Base-by-base conservation (phyloP, 2,329 filamentous ascomycete genomes). In the Cordyceps farinosa region DNA sequence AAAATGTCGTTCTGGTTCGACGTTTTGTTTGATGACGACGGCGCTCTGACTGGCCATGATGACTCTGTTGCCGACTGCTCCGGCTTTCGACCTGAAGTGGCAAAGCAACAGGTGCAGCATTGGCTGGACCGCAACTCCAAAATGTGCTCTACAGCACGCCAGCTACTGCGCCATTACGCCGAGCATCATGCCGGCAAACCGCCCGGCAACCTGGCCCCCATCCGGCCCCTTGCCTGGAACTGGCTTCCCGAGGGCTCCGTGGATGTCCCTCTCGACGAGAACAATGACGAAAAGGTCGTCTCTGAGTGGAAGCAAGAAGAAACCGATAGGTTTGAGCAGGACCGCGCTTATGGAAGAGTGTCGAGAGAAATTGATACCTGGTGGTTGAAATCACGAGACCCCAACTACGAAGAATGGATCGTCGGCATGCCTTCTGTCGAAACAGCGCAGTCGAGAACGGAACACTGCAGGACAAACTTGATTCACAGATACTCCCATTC, bases 1-100 rank as follows among this genome's bases (percentile, higher is more conserved):
- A 89, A 89, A 71, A 89, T 88, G 85, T 80, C 83, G 0, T 89
- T 89, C 65, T 89, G 87, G 86, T 84, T 84, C 62, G 84, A 86
- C 61, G 84, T 88, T 34, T 75, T 89, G 8, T 88, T 88, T 61
- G 86, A 89, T 61, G 84, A 85, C 36, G 80, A 82, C 36, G 77
- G 77, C 7, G 76, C 75, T 3, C 74, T 78, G 36, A 78, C 78
- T 9, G 78, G 79, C 52, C 78, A 81, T 2, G 81, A 85, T 44
- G 84, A 87, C 62, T 75, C 75, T 2, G 74, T 82, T n/a, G 75
- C 78, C 36, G 82, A 86, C 60, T 78, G 80, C 51, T 79, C 79
- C 11, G 81, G 81, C 8, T 83, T 87, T 65, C 79, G 82, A 34
- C 79, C 83, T 10, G 79, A 85, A 51, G 75, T 83, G 34, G 84